Evolutionary conservation across 352 stramenopile species (phyloP), one percentile per base, ranked within the genome.

Genomic region (Globisporangium perplexum): DNA sequence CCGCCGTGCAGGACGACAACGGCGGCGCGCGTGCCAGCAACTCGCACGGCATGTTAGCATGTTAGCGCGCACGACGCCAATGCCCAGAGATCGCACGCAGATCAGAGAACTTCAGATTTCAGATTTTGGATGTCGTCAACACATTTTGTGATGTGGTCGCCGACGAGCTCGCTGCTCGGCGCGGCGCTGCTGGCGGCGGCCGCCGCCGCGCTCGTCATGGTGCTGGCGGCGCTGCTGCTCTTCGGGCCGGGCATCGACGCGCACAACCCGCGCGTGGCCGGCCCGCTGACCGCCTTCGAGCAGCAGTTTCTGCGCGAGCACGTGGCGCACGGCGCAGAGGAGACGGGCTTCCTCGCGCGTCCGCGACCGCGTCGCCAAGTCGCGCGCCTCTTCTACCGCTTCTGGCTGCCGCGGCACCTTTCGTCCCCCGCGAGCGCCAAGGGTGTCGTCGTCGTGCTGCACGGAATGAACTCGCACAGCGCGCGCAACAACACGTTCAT

Each of bases 391-490:
- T 90, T 90, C 65, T 90, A 88, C 48, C 77, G 79, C 38, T 76
- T 86, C 41, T 90, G 79, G 79, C 50, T 81, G 48, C 79, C 79
- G 14, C 74, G 60, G 38, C 57, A 71, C n/a, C 42, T 80, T n/a
- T 55, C 65, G 18, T 66, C 61, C 11, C 51, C 66, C 35, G 47
- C 62, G 2, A 22, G 47, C 1, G 65, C 64, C 2, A 72, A 67
- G 33, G 79, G 72, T 10, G 68, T 93, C 7, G 69, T 93, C n/a
- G 64, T 90, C 20, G 72, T 87, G 42, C 55, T 93, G 30, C 82
- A 93, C 42, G 79, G 82, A 42, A 59, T 93, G 39, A 93, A 89
- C 54, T 86, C 77, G 41, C 82, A 93, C 64, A 90, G 79, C 54
- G 79, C 72, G n/a, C 73, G 82, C 45, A 87, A 85, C 67, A 86